phyloP scores from a whole-genome alignment of 1,284 basidiomycete species.

The Ceratobasidium sp. region DNA sequence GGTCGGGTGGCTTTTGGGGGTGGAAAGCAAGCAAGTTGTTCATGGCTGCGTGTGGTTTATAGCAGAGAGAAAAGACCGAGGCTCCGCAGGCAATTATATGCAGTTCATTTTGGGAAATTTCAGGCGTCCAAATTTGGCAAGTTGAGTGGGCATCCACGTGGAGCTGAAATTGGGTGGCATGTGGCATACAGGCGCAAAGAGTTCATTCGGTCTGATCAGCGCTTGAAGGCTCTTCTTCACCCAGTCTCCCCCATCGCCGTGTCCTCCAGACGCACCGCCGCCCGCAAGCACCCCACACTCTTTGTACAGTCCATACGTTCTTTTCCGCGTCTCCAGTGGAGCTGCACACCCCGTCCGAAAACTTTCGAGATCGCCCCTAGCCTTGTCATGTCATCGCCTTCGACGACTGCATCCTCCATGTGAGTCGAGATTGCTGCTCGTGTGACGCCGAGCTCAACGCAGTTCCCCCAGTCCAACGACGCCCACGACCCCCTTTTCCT shows the following conservation, averaged over 20 bases:
- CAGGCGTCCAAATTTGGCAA: neutral
- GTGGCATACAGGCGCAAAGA: slow-evolving; percentile 38
- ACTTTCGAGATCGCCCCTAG: slow-evolving; percentile 1
- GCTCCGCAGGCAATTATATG: slow-evolving; percentile 1
- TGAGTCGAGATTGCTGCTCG: neutral
- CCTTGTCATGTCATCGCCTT: slow-evolving; percentile 41
- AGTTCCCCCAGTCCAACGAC: slow-evolving; percentile 19
- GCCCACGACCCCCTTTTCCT: slow-evolving; percentile 42
- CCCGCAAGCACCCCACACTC: slow-evolving; percentile 37
- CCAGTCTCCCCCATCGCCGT: neutral
- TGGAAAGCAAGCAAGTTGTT: neutral
- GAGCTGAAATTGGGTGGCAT: slow-evolving; percentile 7
- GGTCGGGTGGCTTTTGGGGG: neutral
- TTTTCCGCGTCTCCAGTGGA: neutral
- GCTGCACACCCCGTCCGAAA: slow-evolving; percentile 2
- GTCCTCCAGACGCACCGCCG: slow-evolving; percentile 9
- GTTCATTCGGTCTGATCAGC: slow-evolving; percentile 40
- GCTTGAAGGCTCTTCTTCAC: slow-evolving; percentile 36
- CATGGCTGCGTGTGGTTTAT: too few species aligned
- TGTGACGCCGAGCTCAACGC: neutral
- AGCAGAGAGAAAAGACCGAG: too few species aligned
- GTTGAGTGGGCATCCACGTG: slow-evolving; percentile 28
- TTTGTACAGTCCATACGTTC: slow-evolving; percentile 35
- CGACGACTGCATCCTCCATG: slow-evolving; percentile 42
- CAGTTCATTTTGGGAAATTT: neutral